Conservation (phyloP, 495 filamentous ascomycete genomes). For the Aspergillus nanangensis region DNA sequence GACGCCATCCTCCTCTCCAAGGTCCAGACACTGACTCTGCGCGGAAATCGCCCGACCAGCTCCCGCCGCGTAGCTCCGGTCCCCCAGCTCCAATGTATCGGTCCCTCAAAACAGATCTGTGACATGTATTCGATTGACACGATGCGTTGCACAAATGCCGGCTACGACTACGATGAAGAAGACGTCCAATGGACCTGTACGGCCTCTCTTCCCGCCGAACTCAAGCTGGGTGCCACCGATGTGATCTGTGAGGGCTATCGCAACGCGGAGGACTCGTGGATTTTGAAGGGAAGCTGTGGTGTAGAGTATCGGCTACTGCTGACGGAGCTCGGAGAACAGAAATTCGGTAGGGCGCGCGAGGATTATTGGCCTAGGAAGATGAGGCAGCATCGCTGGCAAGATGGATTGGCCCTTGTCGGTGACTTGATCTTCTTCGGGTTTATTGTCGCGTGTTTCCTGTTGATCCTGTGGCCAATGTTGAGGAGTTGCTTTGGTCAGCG, state of each 20-base stretch:
- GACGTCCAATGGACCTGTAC: constrained; percentile 88
- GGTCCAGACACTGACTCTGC: constrained; percentile 75
- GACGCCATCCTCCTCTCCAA: constrained; percentile 68
- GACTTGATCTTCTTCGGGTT: constrained; percentile 46
- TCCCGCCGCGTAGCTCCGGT: constrained; percentile 73
- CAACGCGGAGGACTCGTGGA: constrained; percentile 67
- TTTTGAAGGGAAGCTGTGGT: constrained; percentile 86
- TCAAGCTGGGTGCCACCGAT: constrained; percentile 87
- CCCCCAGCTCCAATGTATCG: constrained; percentile 79
- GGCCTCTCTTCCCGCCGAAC: constrained; percentile 70
- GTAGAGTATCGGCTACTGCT: constrained; percentile 84
- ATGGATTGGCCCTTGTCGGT: constrained; percentile 14
- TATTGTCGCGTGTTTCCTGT: constrained; percentile 32
- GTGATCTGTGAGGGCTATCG: constrained; percentile 91
- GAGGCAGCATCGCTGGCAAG: constrained; percentile 7
- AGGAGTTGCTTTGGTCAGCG: constrained; percentile 16
- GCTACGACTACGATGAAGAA: constrained; percentile 61
- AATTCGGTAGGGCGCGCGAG: constrained; percentile 45
- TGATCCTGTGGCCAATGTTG: constrained; percentile 27
- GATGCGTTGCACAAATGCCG: constrained; percentile 86
- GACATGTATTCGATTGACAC: constrained; percentile 66
- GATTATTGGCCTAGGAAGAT: constrained; percentile 6
- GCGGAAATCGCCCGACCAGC: constrained; percentile 55
- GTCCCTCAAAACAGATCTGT: constrained; percentile 52
- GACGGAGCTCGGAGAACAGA: constrained; percentile 74